Evolutionary conservation across 139 green algal genomes (phyloP).

Genomic region (Eudorina sp.): DNA sequence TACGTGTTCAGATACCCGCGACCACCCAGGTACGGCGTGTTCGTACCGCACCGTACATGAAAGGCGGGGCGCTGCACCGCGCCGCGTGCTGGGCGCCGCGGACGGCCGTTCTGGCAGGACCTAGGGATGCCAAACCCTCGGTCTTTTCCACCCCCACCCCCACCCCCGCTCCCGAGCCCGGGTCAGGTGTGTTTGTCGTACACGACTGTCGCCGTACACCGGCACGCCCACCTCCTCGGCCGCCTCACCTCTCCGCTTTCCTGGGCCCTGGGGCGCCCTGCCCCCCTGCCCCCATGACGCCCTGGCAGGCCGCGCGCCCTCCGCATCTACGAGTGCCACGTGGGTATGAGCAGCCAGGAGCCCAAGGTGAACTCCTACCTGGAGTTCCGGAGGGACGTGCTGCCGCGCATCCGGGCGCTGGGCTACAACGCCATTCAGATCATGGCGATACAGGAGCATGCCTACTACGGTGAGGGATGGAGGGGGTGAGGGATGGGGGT

Average conservation of each 20-base stretch:
- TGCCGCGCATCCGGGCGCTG: conserved; percentile 89
- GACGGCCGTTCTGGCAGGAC: too few species aligned
- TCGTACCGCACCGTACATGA: background rate
- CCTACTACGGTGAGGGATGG: conserved; percentile 68
- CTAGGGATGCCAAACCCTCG: too few species aligned
- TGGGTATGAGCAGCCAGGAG: conserved; percentile 92
- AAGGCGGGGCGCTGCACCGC: too few species aligned
- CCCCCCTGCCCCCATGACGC: too few species aligned
- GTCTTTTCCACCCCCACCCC: too few species aligned
- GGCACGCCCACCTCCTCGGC: too few species aligned
- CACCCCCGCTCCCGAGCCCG: too few species aligned
- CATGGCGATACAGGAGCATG: conserved; percentile 98
- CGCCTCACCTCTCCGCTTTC: too few species aligned
- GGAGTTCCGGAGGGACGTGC: conserved; percentile 93
- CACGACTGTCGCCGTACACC: too few species aligned
- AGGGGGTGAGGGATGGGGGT: background rate
- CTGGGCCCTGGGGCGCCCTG: too few species aligned
- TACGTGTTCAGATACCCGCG: conserved; percentile 97
- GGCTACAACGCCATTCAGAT: conserved; percentile 99
- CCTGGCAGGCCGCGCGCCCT: conserved; percentile 84
- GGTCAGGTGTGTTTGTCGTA: too few species aligned
- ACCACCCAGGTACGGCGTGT: conserved; percentile 68
- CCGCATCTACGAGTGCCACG: conserved; percentile 99
- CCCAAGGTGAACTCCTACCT: conserved; percentile 93
- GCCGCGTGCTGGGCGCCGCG: too few species aligned